Percentiles rank a stretch among this genome's conserved stretches.
Evolutionary conservation across 768 basidiomycete species (phyloP).

Genomic region (Postia placenta): DNA sequence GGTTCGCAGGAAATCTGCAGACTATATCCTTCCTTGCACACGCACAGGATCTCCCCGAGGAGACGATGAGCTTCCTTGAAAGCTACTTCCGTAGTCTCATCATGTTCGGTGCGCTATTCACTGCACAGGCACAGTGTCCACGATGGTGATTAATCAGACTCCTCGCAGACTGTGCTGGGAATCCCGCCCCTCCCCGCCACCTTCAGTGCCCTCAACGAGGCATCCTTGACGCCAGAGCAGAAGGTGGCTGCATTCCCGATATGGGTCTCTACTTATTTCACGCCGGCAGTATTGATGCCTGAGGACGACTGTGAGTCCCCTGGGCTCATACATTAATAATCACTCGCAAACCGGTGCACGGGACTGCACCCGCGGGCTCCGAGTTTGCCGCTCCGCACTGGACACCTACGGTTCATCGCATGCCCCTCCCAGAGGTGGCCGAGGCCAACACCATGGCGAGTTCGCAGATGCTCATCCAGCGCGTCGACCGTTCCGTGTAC

Average conservation of each 20-base stretch:
- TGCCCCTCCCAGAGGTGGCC: neutral
- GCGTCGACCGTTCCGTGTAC: neutral
- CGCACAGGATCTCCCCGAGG: slow-evolving; percentile 7
- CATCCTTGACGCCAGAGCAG: neutral
- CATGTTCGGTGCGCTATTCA: slow-evolving; percentile 9
- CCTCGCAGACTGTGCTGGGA: neutral
- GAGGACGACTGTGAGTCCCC: neutral
- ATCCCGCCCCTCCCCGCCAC: neutral
- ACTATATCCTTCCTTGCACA: slow-evolving; percentile 12
- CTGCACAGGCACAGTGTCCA: neutral
- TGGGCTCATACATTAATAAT: neutral
- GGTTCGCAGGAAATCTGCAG: slow-evolving; percentile 13
- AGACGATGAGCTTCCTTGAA: slow-evolving; percentile 7
- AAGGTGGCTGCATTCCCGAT: neutral
- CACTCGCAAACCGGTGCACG: neutral
- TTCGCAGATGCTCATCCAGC: neutral
- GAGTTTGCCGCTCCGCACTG: neutral
- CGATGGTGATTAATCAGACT: neutral
- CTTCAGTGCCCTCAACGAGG: neutral
- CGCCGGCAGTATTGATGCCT: neutral
- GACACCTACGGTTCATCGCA: neutral
- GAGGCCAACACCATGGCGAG: neutral
- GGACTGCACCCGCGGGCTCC: neutral
- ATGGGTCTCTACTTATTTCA: slow-evolving; percentile 4
- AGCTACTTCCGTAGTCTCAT: slow-evolving; percentile 11